These are phyloP conservation scores for Cucumis melo DNA, from an alignment of 306 rosid species.

Conservation along the genomic window DNA sequence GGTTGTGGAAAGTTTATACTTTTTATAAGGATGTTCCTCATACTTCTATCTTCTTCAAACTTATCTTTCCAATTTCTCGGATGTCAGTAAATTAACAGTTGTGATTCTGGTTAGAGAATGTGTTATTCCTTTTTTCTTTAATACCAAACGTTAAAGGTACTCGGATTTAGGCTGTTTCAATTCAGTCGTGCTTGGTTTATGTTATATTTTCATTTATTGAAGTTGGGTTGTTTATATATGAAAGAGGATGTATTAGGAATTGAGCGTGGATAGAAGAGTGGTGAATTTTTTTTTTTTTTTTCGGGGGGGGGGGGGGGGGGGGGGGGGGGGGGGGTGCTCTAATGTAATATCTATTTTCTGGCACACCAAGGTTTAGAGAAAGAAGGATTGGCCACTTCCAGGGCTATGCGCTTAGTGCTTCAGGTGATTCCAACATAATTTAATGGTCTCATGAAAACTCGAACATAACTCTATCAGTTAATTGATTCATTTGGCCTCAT, in stretches of 20 bases:
- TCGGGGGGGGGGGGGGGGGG: background rate
- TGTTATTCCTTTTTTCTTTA: background rate
- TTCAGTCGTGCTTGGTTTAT: background rate
- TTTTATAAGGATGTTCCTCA: background rate
- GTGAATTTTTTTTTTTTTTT: too few relatives aligned
- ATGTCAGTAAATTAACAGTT: background rate
- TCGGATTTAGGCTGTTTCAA: background rate
- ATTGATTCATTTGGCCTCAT: background rate
- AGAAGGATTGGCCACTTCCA: background rate
- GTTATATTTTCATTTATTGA: background rate
- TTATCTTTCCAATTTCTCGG: too few relatives aligned
- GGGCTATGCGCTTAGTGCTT: background rate
- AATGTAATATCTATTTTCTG: background rate
- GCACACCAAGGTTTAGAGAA: background rate
- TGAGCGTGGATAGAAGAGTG: background rate
- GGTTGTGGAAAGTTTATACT: background rate
- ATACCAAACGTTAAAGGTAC: background rate
- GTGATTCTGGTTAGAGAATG: background rate
- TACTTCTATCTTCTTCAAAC: background rate
- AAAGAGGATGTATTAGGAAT: background rate
- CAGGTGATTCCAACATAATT: background rate
- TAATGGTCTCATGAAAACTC: background rate
- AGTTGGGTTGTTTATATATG: background rate
- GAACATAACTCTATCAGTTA: background rate
- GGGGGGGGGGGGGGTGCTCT: background rate